Conservation (phyloP, 1,284 basidiomycete genomes). For the Thelephora terrestris region DNA sequence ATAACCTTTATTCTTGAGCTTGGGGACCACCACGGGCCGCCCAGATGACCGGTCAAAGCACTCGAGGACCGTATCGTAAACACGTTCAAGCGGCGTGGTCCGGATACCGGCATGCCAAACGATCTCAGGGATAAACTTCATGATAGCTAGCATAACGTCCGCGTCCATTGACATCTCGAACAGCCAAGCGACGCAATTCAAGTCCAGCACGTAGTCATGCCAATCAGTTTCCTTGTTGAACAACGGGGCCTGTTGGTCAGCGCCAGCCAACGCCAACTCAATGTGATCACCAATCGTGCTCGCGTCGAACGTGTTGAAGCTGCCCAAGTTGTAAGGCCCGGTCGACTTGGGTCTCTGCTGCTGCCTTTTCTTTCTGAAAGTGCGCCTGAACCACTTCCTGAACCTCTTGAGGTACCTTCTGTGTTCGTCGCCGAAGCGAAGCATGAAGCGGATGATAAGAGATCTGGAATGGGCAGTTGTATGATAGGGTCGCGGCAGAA, state of each 20-base stretch:
- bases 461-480: constrained; percentile 5
- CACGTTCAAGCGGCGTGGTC: not conserved
- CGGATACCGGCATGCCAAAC: not conserved
- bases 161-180: not conserved
- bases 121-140: not conserved
- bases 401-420: not conserved
- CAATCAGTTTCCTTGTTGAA: not conserved
- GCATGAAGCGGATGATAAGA: not conserved
- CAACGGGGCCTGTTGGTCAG: not conserved
- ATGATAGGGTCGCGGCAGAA: not conserved
- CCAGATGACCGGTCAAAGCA: not conserved
- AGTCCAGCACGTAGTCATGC: not conserved
- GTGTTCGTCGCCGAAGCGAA: not conserved
- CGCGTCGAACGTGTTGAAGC: too few relatives aligned
- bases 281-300: not conserved
- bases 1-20: not conserved
- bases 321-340: too few relatives aligned
- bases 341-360: too few relatives aligned
- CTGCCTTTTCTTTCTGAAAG: not conserved
- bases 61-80: not conserved
- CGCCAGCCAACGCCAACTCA: not conserved
- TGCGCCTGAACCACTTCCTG: not conserved
- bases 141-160: not conserved
- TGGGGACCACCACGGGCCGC: not conserved
- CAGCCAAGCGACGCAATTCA: not conserved